Percentiles rank a stretch among this genome's conserved stretches.
Evolutionary conservation across 164 flowering plant species (phyloP).

Genomic region (Vitis cinerea): DNA sequence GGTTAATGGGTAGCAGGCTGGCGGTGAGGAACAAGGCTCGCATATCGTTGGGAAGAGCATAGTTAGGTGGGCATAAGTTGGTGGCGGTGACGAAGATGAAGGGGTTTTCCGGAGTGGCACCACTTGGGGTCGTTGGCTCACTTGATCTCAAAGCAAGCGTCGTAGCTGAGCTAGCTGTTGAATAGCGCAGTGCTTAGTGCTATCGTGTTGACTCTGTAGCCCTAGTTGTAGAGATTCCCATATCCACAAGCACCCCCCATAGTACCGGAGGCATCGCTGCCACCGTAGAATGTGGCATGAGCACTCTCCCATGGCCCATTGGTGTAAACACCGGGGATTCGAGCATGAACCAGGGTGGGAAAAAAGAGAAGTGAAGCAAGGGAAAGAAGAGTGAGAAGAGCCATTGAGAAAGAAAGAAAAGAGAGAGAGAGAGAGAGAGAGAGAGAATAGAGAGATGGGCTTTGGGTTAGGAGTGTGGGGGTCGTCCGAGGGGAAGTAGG

Average conservation of each 20-base stretch:
- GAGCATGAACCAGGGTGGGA: conserved; percentile 10
- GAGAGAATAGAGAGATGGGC: neutral
- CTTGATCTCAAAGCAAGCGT: conserved; percentile 47
- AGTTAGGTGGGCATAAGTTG: conserved; percentile 51
- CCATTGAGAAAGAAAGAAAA: conserved; percentile 15
- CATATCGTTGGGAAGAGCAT: neutral
- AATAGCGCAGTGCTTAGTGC: conserved; percentile 49
- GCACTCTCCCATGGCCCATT: conserved; percentile 36
- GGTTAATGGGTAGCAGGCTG: too few relatives aligned
- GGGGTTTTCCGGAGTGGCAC: conserved; percentile 44
- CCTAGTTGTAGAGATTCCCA: too few relatives aligned
- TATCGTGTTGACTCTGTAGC: conserved; percentile 46
- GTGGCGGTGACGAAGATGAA: conserved; percentile 45
- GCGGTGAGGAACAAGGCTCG: too few relatives aligned
- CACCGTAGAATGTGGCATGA: conserved; percentile 51
- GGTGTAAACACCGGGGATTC: conserved; percentile 37
- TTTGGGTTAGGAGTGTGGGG: conserved; percentile 24
- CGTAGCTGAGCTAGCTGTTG: conserved; percentile 50
- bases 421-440: neutral
- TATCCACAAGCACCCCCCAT: too few relatives aligned
- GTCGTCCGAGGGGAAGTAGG: conserved; percentile 45
- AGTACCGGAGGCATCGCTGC: conserved; percentile 34
- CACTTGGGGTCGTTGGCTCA: conserved; percentile 19
- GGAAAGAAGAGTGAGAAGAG: conserved; percentile 9
- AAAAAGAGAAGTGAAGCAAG: conserved; percentile 9